Evolutionary conservation across 768 basidiomycete genomes (phyloP), one percentile per base, ranked within the genome.

Genomic region (Cyathus striatus): DNA sequence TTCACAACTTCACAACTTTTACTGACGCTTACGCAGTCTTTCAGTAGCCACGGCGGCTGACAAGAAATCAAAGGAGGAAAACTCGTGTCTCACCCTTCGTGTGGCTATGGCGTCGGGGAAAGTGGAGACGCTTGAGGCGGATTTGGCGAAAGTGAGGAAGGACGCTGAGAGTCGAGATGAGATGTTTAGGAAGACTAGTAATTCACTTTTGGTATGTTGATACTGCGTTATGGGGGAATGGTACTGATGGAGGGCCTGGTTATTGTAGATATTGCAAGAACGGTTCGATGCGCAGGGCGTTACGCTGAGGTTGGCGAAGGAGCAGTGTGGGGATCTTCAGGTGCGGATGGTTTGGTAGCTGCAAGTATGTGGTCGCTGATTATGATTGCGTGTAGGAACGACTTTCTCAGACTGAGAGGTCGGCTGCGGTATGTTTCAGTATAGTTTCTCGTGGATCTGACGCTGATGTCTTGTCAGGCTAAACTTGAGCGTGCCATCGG

Each of bases 271-370:
- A 12, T n/a, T 36, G 7, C 49, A 83, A 52, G 79, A 84, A 42
- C 71, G 79, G 20, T 76, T 75, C 41, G 81, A 84, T 10, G 72
- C 78, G 13, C 80, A 82, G 48, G 56, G 68, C 1, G 60, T 75
- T 5, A 75, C 77, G 1, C 57, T 81, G 37, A 67, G 70, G 20
- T 57, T 81, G 18, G 69, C 75, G 5, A 79, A 77, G 50, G 80
- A 83, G 46, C 64, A 73, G 4, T 57, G 69, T 16, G 76, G 69
- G 2, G 77, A 82, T 51, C 48, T 76, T 10, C 79, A 68, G 55
- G 68, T 68, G 21, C 25, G 40, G 9, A 10, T 5, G 2, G 25
- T 42, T 42, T 25, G 16, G 18, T 30, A 17, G 33, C 9, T 21
- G 6, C 16, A 10, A n/a, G 5, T 7, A 48, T 54, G 13, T 45